Conservation (phyloP, 768 basidiomycete species). For the Phanerochaete carnosa region DNA sequence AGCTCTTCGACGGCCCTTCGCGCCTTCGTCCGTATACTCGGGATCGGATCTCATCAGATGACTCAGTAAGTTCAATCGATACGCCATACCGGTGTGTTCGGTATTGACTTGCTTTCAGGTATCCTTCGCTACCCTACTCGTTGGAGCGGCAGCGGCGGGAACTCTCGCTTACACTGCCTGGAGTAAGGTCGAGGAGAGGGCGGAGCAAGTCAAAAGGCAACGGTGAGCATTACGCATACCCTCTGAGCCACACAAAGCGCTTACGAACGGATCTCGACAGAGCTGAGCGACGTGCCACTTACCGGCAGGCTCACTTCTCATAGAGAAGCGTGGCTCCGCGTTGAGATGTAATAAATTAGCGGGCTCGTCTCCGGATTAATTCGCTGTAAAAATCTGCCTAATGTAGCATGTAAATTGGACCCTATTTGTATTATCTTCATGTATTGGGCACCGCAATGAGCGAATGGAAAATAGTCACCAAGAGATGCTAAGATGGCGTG, state of each 20-base stretch:
- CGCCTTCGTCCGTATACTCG: slow-evolving; percentile 23
- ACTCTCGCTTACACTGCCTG: background rate
- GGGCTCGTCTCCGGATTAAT: too few species aligned
- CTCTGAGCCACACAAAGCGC: background rate
- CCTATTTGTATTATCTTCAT: background rate
- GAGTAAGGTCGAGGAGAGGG: background rate
- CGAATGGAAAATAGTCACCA: background rate
- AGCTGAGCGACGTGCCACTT: background rate
- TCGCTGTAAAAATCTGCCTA: too few species aligned
- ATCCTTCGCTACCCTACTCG: background rate
- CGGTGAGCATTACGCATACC: background rate
- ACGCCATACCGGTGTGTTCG: background rate
- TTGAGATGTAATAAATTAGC: background rate
- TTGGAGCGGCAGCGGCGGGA: slow-evolving; percentile 3
- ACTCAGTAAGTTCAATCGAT: slow-evolving; percentile 6
- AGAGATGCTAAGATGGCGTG: background rate
- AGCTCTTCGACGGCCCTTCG: slow-evolving; percentile 48
- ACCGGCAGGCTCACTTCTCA: background rate
- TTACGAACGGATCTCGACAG: background rate
- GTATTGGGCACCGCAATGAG: background rate
- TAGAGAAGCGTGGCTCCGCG: too few species aligned
- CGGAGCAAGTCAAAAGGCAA: background rate
- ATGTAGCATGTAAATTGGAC: too few species aligned
- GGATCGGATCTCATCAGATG: background rate
- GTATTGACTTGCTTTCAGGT: background rate